Evolutionary conservation across 176 grass and related monocot genomes (phyloP).

Genomic region (Bromus sterilis): DNA sequence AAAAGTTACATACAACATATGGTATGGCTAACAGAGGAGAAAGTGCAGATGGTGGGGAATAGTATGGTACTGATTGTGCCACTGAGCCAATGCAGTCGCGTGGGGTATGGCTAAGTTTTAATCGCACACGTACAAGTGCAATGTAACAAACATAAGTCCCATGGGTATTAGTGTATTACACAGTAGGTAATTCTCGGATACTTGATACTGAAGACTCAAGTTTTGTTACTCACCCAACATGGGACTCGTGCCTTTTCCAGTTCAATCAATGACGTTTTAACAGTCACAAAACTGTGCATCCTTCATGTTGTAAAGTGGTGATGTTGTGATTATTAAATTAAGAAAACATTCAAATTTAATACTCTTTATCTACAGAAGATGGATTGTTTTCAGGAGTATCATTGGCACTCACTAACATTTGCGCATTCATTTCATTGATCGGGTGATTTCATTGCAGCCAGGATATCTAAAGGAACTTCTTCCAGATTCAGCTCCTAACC

Average conservation of each 20-base stretch:
- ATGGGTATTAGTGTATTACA: not conserved
- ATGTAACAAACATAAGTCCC: not conserved
- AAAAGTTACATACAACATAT: not conserved
- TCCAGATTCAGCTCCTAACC: constrained; percentile 49
- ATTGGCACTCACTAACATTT: not conserved
- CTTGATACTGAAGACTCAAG: not conserved
- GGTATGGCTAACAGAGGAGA: not conserved
- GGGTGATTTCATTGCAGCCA: constrained; percentile 34
- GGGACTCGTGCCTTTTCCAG: not conserved
- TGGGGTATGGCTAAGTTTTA: not conserved
- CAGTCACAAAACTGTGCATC: not conserved
- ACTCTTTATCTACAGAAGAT: not conserved
- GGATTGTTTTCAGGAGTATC: not conserved
- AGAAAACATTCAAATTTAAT: not conserved
- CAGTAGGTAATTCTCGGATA: not conserved
- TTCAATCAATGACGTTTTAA: not conserved
- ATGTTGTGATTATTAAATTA: not conserved
- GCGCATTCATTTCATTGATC: not conserved
- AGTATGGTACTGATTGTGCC: not conserved
- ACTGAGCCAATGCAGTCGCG: not conserved
- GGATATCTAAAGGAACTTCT: constrained; percentile 69
- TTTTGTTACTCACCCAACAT: not conserved
- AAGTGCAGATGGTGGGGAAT: no score
- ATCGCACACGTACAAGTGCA: not conserved
- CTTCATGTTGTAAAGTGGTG: not conserved